A percentile compares a stretch with the other conserved stretches of the same genome.
Conservation (phyloP, 176 grass and related monocot species). For the Musa troglodytarum region DNA sequence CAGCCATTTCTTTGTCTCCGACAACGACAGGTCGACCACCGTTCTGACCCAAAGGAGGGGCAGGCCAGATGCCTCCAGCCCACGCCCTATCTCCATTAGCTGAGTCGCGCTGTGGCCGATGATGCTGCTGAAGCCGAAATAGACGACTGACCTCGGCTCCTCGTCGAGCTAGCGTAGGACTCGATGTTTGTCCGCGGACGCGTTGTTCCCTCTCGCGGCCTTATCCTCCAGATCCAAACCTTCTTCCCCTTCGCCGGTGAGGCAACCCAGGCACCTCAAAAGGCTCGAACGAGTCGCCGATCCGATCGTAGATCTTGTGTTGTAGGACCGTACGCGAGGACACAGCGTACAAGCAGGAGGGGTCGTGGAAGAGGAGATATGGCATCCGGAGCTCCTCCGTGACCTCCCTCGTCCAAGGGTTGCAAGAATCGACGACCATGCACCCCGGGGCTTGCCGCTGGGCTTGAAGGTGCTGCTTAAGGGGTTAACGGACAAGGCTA, state of each 20-base stretch:
- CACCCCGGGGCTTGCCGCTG: background rate
- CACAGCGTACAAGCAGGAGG: background rate
- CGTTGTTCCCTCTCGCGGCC: background rate
- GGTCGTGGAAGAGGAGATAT: background rate
- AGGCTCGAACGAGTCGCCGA: background rate
- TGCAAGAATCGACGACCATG: background rate
- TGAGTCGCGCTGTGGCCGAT: background rate
- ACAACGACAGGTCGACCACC: background rate
- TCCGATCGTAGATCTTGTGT: background rate
- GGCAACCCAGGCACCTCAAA: constrained; percentile 25
- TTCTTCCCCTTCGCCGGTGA: constrained; percentile 25
- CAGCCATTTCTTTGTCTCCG: background rate
- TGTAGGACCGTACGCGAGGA: background rate
- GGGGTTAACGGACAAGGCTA: background rate
- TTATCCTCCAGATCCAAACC: constrained; percentile 8
- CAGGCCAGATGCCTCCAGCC: background rate
- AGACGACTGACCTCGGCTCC: background rate
- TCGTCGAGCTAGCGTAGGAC: background rate
- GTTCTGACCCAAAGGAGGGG: constrained; percentile 12
- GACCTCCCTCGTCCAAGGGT: background rate
- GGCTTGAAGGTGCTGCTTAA: background rate
- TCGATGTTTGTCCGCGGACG: background rate
- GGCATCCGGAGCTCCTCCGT: background rate
- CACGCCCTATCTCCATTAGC: background rate
- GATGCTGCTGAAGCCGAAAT: constrained; percentile 1